Evolutionary conservation across 768 basidiomycete genomes (phyloP).

Genomic region (Hygrophorus pudorinus): DNA sequence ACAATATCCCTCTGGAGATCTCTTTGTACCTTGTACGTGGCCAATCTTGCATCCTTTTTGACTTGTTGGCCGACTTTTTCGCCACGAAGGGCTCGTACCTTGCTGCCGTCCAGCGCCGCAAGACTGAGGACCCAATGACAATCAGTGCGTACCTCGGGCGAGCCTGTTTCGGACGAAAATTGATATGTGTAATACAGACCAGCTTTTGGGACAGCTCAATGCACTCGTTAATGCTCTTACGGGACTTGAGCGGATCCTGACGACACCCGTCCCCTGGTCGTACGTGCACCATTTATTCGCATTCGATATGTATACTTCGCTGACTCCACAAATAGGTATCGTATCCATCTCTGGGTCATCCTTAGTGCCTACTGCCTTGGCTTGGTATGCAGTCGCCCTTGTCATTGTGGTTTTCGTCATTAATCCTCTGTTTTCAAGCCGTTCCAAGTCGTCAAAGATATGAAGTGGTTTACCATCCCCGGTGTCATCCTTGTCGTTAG

Average conservation of each 20-base stretch:
- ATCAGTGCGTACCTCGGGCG: conserved; percentile 32
- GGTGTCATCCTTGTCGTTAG: conserved; percentile 43
- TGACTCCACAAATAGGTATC: conserved; percentile 33
- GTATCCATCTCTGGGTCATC: conserved; percentile 59
- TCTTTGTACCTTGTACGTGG: conserved; percentile 52
- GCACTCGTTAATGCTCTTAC: conserved; percentile 57
- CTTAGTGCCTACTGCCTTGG: conserved; percentile 50
- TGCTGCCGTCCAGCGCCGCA: conserved; percentile 45
- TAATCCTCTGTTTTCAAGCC: conserved; percentile 30
- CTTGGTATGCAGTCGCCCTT: conserved; percentile 31
- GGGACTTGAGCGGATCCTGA: conserved; percentile 62
- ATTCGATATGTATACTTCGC: background rate
- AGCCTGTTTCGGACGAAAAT: no score
- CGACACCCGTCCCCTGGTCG: conserved; percentile 72
- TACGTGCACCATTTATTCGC: conserved; percentile 19
- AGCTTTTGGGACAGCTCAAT: conserved; percentile 37
- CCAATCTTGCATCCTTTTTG: background rate
- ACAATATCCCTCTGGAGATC: conserved; percentile 59
- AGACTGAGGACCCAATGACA: conserved; percentile 49
- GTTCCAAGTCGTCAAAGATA: conserved; percentile 46
- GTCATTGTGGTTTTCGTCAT: background rate
- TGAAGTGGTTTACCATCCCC: conserved; percentile 59
- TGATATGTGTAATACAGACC: conserved; percentile 21
- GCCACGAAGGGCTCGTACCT: conserved; percentile 53
- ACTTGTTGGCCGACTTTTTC: conserved; percentile 3